phyloP scores from a whole-genome alignment of 495 filamentous ascomycete species.

The Aspergillus baeticus region DNA sequence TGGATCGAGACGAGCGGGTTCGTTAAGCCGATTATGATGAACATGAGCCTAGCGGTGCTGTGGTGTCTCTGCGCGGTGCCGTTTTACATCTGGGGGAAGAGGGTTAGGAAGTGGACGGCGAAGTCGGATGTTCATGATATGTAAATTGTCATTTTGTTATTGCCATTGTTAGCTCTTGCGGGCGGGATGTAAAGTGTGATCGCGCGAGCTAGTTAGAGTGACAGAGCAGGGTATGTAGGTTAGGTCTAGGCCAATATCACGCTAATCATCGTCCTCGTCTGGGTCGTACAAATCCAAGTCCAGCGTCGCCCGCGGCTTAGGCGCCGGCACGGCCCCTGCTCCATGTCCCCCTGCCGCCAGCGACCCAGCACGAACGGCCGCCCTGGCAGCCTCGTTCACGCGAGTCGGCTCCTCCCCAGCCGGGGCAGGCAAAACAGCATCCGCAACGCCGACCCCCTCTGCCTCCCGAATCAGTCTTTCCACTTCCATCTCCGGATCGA shows the following conservation, averaged over 20 bases:
- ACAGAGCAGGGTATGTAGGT: too few species aligned
- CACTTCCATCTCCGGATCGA: conserved; percentile 42
- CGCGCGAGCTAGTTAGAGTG: too few species aligned
- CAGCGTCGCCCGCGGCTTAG: conserved; percentile 38
- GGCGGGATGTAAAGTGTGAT: too few species aligned
- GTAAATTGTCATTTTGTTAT: too few species aligned
- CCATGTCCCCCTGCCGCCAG: conserved; percentile 17
- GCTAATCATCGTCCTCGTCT: conserved; percentile 43
- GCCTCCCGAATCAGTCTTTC: conserved; percentile 43
- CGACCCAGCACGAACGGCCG: conserved; percentile 37
- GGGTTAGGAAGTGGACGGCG: conserved; percentile 52
- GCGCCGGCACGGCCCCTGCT: conserved; percentile 22
- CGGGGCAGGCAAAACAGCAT: conserved; percentile 20
- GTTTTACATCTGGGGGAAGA: conserved; percentile 59
- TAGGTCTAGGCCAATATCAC: too few species aligned
- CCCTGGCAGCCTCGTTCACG: conserved; percentile 36
- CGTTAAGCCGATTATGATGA: conserved; percentile 51
- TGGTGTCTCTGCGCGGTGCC: conserved; percentile 54
- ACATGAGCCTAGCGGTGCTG: conserved; percentile 50
- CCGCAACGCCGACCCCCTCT: conserved; percentile 36
- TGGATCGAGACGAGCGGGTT: conserved; percentile 38
- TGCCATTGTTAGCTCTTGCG: too few species aligned
- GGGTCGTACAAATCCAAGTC: conserved; percentile 49
- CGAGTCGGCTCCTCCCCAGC: conserved; percentile 23
- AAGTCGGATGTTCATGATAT: conserved; percentile 54